Percentiles rank a stretch among this genome's conserved stretches.
These are phyloP conservation scores for Cerioporus squamosus DNA, from an alignment of 1,284 basidiomycete genomes.

Conservation along the genomic window DNA sequence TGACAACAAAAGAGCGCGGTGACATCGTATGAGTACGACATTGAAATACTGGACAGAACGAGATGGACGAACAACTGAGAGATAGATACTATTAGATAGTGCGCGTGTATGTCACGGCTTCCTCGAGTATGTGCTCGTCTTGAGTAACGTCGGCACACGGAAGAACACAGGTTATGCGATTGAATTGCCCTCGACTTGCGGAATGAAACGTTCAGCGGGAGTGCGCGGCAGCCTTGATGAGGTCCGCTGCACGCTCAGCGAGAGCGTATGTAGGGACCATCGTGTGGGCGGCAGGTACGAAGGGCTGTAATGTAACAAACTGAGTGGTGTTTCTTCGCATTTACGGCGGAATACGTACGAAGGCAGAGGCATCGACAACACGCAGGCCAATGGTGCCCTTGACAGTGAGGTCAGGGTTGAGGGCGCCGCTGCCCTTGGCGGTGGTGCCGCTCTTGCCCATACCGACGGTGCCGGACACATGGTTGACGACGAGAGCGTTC, in stretches of 20 bases:
- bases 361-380: conserved; percentile 39
- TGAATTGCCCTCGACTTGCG: too few relatives aligned
- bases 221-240: conserved; percentile 24
- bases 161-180: too few relatives aligned
- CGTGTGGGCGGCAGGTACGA: conserved; percentile 27
- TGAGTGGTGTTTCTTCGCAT: background rate
- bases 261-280: conserved; percentile 27
- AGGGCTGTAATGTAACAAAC: conserved; percentile 17
- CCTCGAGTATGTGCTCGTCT: too few relatives aligned
- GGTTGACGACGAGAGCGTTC: conserved; percentile 7
- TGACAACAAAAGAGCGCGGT: too few relatives aligned
- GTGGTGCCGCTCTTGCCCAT: conserved; percentile 4
- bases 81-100: too few relatives aligned
- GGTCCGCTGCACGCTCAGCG: conserved; percentile 30
- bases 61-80: too few relatives aligned
- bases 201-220: too few relatives aligned
- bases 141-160: background rate
- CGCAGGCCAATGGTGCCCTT: conserved; percentile 35
- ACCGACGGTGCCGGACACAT: conserved; percentile 3
- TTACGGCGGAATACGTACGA: conserved; percentile 23
- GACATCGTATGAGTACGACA: too few relatives aligned
- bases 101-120: too few relatives aligned
- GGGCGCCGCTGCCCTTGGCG: conserved; percentile 22
- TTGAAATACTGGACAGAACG: too few relatives aligned
- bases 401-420: conserved; percentile 36